A percentile compares a stretch with the other conserved stretches of the same genome.
Evolutionary conservation across 768 basidiomycete genomes (phyloP).

Genomic region (Tephrocybe sp.): DNA sequence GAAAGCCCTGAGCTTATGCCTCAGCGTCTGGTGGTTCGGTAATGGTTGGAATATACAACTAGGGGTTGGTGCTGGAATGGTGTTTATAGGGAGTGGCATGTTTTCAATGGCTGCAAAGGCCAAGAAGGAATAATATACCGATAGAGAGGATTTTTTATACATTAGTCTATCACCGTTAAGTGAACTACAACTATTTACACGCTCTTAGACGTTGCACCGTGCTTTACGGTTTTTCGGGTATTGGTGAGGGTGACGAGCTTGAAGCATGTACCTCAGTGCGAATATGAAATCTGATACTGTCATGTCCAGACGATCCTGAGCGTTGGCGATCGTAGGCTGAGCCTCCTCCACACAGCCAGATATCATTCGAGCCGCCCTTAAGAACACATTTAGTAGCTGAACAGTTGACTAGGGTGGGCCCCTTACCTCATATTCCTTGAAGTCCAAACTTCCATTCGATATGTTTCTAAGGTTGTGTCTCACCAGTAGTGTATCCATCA

Average conservation of each 20-base stretch:
- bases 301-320: neutral
- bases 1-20: slow-evolving; percentile 76
- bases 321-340: neutral
- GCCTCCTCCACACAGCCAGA: neutral
- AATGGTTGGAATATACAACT: slow-evolving; percentile 68
- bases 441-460: neutral
- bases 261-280: neutral
- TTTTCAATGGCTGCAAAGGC: slow-evolving; percentile 39
- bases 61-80: slow-evolving; percentile 67
- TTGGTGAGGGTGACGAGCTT: no score
- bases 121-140: slow-evolving; percentile 16
- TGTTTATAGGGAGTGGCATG: slow-evolving; percentile 64
- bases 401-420: neutral
- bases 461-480: slow-evolving; percentile 7
- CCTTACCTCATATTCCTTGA: neutral
- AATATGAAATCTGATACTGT: neutral
- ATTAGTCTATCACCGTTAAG: neutral
- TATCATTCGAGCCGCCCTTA: neutral
- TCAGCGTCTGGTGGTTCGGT: slow-evolving; percentile 85
- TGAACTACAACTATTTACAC: neutral
- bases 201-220: neutral
- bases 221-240: neutral
- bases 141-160: neutral
- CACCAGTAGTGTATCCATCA: slow-evolving; percentile 18
- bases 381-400: neutral